Evolutionary conservation across 768 basidiomycete genomes (phyloP).

Genomic region (Suillus fuscotomentosus): DNA sequence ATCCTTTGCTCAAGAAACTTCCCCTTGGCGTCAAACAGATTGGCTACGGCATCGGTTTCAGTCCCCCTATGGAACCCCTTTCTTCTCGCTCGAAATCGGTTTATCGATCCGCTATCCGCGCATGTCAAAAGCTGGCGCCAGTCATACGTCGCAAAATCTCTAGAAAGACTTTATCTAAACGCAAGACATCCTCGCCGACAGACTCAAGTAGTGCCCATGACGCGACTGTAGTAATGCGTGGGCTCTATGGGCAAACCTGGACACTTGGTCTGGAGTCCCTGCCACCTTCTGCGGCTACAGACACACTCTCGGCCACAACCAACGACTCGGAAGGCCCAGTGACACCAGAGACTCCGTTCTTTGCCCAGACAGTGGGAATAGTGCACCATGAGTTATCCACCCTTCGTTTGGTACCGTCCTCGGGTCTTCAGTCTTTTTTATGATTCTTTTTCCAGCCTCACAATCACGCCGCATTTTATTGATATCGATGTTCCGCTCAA

Average conservation of each 20-base stretch:
- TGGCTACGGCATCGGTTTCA: slow-evolving; percentile 48
- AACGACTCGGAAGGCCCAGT: slow-evolving; percentile 4
- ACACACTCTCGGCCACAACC: not conserved
- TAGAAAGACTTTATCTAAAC: not conserved
- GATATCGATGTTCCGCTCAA: not conserved
- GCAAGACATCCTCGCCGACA: not conserved
- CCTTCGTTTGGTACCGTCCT: slow-evolving; percentile 5
- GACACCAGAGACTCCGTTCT: slow-evolving; percentile 3
- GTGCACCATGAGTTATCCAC: not conserved
- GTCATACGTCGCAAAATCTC: slow-evolving; percentile 7
- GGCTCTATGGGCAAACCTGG: slow-evolving; percentile 6
- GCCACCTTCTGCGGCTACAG: not conserved
- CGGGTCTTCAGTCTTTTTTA: not conserved
- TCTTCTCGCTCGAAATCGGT: not conserved
- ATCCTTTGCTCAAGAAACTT: slow-evolving; percentile 27
- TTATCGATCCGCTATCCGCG: slow-evolving; percentile 4
- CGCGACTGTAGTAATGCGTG: slow-evolving; percentile 2
- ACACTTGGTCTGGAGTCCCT: not conserved
- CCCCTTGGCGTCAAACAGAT: slow-evolving; percentile 36
- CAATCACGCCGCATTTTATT: not conserved
- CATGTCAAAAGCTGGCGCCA: slow-evolving; percentile 4
- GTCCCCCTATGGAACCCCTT: not conserved
- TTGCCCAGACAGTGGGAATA: not conserved
- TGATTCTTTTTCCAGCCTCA: not conserved
- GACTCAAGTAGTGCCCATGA: not conserved